Evolutionary conservation across 1,284 basidiomycete species (phyloP), one percentile per base, ranked within the genome.

Genomic region (Pseudozyma sp.): DNA sequence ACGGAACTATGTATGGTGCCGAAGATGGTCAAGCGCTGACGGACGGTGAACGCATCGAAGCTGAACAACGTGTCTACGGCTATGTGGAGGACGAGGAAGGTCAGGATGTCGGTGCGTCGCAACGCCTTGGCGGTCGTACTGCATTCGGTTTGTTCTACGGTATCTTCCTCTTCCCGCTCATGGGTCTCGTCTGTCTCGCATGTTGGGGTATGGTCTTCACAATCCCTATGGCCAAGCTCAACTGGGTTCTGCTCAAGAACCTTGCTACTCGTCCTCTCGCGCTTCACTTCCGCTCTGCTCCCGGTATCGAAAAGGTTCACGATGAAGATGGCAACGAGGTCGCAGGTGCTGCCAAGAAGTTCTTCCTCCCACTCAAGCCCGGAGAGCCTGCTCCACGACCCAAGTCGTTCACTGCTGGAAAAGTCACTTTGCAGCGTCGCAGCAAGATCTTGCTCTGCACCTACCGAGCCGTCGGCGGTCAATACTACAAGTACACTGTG

Each of bases 401-500:
- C 54, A 83, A 85, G 70, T 76, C 79, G 14, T 78, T 85, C 71
- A 88, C 79, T 18, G 82, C 83, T 11, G 85, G 86, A 11, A 45
- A 93, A 90, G 50, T 82, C 21, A 85, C 84, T 18, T 77, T 82
- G 21, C 67, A 78, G 13, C 71, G 83, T 16, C 75, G 79, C 40
- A 84, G 85, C 60, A 97, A 92, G 0, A 93, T 99, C 13, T 87
- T 99, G 18, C 89, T 99, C 31, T 99, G 97, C 87, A 96, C 92
- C 1, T 99, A 99, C 86, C 90, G 91, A 42, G 97, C 97, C 0
- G 88, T 92, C 50, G 97, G 96, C 0, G 87, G 90, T 79, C 90
- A 97, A 86, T 99, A 97, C 87, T 98, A 95, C 91, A 99, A 99
- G 88, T 99, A 99, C 86, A 99, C 97, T 2, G 90, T 99, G 51